phyloP scores from a whole-genome alignment of 176 grass and related monocot genomes.

The Lolium multiflorum region DNA sequence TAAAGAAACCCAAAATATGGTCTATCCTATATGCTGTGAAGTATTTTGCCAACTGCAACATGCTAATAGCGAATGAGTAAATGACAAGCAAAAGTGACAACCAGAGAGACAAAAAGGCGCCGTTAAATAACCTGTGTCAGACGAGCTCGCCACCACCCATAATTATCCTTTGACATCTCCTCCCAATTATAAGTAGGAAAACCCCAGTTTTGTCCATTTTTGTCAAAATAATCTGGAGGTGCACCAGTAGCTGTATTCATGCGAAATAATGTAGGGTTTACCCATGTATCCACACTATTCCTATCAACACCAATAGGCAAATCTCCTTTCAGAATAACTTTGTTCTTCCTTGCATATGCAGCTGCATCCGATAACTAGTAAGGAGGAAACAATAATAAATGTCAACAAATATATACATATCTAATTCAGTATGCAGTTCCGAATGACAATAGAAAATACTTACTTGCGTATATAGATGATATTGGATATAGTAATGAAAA shows the following conservation, averaged over 20 bases:
- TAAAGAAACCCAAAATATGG: conserved; percentile 99
- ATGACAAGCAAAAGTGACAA: conserved; percentile 37
- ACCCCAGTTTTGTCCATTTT: conserved; percentile 99
- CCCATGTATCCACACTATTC: conserved; percentile 99
- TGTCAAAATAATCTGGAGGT: conserved; percentile 99
- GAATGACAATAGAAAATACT: conserved; percentile 52
- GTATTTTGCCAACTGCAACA: conserved; percentile 87
- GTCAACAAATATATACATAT: conserved; percentile 10
- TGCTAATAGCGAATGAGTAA: conserved; percentile 40
- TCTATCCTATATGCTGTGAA: conserved; percentile 99
- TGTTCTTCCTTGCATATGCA: conserved; percentile 88
- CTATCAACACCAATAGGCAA: conserved; percentile 99
- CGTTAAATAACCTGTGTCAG: conserved; percentile 81
- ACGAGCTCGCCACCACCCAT: conserved; percentile 94
- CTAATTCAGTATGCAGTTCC: not conserved
- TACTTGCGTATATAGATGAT: conserved; percentile 98
- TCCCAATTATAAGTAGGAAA: conserved; percentile 99
- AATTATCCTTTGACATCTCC: conserved; percentile 99
- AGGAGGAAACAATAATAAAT: conserved; percentile 35
- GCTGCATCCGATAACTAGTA: conserved; percentile 88
- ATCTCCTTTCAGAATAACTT: conserved; percentile 98
- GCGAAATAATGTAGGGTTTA: conserved; percentile 92
- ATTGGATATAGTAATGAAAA: conserved; percentile 98
- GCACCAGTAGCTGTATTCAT: conserved; percentile 98
- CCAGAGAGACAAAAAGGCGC: conserved; percentile 30